Conservation (phyloP, 2,329 filamentous ascomycete species). For the Ophiocordyceps sinensis region DNA sequence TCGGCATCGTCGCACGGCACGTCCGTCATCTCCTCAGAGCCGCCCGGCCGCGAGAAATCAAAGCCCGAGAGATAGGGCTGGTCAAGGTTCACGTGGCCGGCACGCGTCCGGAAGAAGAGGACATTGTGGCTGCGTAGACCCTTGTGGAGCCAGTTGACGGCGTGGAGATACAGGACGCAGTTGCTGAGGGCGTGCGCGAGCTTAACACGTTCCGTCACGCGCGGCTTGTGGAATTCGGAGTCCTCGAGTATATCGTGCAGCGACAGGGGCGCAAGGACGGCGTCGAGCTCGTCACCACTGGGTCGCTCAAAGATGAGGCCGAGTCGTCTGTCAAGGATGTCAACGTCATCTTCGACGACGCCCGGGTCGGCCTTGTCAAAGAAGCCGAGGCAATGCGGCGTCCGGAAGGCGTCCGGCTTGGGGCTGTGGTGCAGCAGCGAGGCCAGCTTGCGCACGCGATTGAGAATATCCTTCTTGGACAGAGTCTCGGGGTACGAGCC, state of each 20-base stretch:
- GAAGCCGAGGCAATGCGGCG: constrained; percentile 35
- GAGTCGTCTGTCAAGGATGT: constrained; percentile 27
- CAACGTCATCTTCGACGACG: constrained; percentile 21
- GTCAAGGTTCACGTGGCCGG: constrained; percentile 19
- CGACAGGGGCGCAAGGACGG: constrained; percentile 26
- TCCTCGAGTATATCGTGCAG: constrained; percentile 30
- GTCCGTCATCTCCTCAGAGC: constrained; percentile 34
- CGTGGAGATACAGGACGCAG: constrained; percentile 38
- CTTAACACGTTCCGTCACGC: constrained; percentile 34
- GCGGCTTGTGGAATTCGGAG: constrained; percentile 22
- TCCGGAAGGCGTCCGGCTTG: constrained; percentile 33
- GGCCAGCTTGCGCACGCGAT: constrained; percentile 31
- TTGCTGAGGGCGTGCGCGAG: constrained; percentile 37
- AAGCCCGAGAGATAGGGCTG: constrained; percentile 36
- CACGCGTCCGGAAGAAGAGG: constrained; percentile 28
- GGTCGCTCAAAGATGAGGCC: constrained; percentile 41
- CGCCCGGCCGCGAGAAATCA: constrained; percentile 37
- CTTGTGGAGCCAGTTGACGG: constrained; percentile 44
- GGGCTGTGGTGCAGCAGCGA: constrained; percentile 30
- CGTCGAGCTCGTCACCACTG: constrained; percentile 17
- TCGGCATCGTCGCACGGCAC: constrained; percentile 27
- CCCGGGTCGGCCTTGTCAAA: constrained; percentile 28
- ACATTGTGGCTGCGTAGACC: constrained; percentile 39
- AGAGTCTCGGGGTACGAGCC: constrained; percentile 19
- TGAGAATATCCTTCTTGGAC: constrained; percentile 26